Conservation (phyloP, 2,329 filamentous ascomycete genomes). For the Fonsecaea pedrosoi region DNA sequence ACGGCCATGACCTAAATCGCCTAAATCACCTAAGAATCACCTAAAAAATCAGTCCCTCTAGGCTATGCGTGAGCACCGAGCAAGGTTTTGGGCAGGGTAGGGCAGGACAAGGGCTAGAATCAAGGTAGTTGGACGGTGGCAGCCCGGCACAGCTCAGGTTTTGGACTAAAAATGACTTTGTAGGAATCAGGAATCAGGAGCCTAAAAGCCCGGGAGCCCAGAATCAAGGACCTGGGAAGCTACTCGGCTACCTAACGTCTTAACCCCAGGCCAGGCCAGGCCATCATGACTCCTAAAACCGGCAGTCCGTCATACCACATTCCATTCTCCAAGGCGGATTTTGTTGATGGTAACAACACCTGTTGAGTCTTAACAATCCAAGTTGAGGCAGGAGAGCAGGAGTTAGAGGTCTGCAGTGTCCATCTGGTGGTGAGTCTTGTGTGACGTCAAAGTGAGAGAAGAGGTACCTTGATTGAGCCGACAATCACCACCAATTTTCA, state of each 20-base stretch:
- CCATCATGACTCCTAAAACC: conserved; percentile 3
- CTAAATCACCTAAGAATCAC: conserved; percentile 6
- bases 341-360: too few relatives aligned
- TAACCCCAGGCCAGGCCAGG: too few relatives aligned
- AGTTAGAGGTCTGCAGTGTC: not conserved
- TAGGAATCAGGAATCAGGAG: too few relatives aligned
- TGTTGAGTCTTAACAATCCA: too few relatives aligned
- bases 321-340: too few relatives aligned
- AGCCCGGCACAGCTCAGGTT: conserved; percentile 11
- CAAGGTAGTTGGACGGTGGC: not conserved
- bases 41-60: not conserved
- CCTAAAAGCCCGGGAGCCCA: not conserved
- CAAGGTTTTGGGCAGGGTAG: not conserved
- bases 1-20: conserved; percentile 6
- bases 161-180: conserved; percentile 3
- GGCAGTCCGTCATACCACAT: not conserved
- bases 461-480: conserved; percentile 5
- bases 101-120: not conserved
- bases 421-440: not conserved
- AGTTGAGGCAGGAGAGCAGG: not conserved
- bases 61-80: not conserved
- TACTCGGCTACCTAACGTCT: conserved; percentile 3
- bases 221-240: not conserved
- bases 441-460: not conserved
- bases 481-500: not conserved